phyloP scores from a whole-genome alignment of 257 asterid species.

The Phtheirospermum japonicum region DNA sequence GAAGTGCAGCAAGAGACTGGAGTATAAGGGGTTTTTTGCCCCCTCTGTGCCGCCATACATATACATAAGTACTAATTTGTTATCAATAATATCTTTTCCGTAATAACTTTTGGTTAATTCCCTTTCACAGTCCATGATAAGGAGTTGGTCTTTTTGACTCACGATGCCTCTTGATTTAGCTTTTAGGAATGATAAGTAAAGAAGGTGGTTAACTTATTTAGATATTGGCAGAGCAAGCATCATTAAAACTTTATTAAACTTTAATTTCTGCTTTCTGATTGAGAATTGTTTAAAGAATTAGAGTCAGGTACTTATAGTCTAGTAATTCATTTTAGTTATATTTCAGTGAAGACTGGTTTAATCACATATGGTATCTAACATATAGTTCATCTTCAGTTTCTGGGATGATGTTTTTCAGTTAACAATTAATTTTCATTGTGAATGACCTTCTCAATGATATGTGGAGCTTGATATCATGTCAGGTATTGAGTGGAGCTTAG shows the following conservation, averaged over 20 bases:
- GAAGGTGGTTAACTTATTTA: neutral
- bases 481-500: constrained; percentile 99
- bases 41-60: constrained; percentile 2
- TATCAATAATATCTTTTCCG: constrained; percentile 9
- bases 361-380: constrained; percentile 14
- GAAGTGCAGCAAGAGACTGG: constrained; percentile 6
- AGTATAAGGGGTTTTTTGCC: too few relatives aligned
- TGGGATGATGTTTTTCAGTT: constrained; percentile 15
- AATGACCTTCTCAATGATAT: constrained; percentile 25
- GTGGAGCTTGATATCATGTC: constrained; percentile 29
- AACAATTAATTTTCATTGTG: constrained; percentile 19
- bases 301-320: constrained; percentile 12
- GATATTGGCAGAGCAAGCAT: neutral
- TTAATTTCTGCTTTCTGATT: constrained; percentile 16
- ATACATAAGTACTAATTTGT: constrained; percentile 8
- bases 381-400: constrained; percentile 20
- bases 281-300: neutral
- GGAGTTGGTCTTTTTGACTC: constrained; percentile 9
- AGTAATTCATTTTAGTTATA: constrained; percentile 1
- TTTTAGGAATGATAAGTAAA: neutral
- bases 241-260: constrained; percentile 5
- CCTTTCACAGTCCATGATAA: constrained; percentile 3
- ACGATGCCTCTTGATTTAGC: constrained; percentile 15
- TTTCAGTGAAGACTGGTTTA: constrained; percentile 12
- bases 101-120: constrained; percentile 13